Evolutionary conservation across 306 rosid species (phyloP), one percentile per base, ranked within the genome.

Genomic region (Medicago arabica): DNA sequence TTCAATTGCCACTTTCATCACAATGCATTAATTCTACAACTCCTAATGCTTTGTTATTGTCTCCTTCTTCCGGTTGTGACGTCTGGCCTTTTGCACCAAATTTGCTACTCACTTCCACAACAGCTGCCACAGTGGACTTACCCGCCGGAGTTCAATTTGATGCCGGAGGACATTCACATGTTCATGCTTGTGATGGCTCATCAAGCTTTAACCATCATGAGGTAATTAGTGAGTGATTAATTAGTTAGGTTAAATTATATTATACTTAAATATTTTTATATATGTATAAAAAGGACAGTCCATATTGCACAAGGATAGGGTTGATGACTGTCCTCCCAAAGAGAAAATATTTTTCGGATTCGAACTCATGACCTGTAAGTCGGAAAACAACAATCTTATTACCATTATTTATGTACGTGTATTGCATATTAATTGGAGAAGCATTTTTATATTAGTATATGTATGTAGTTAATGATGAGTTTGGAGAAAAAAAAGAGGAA

Each of bases 181-280:
- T 57, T 14, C 80, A 67, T 51, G 64, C 44, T 11, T 68, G 69
- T 60, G 79, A 69, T 23, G 74, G 74, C 66, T 74, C 85, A 47
- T 76, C 78, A 62, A 76, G 73, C 57, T 87, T 83, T 71, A 75
- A 77, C 72, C 89, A 80, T 50, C 87, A 79, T 75, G 85, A 90
- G 93, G 93, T 90, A 88, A 83, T 86, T 23, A 76, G 78, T 53
- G 81, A 76, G 63, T 70, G 55, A 70, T 67, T 75, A 21, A 10
- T 68, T 78, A 79, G 43, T 65, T 75, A 83, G 81, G 83, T 49
- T 8, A 36, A 23, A 4, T 28, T 61, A 13, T 58, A 8, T 51
- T 36, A 61, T 31, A 61, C 67, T 31, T 31, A 61, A 18, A 54
- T 61, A 60, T 31, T 61, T 31, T 61, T 61, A 61, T 61, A 21